Evolutionary conservation across 768 basidiomycete genomes (phyloP).

Genomic region (Pleurotus pulmonarius): DNA sequence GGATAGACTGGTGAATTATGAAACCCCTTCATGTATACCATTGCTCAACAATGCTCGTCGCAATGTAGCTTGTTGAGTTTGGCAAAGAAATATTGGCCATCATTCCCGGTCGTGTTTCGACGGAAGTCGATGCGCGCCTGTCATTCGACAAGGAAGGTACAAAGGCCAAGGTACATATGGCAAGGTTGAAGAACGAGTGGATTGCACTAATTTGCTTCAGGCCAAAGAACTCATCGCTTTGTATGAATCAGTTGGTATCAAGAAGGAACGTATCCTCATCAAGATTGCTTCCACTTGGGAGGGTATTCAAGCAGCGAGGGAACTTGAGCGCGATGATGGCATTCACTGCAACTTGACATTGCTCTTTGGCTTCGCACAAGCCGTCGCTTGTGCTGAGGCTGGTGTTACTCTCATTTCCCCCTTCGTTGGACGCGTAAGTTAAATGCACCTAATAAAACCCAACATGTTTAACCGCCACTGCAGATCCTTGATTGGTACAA

Average conservation of each 20-base stretch:
- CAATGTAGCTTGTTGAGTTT: constrained; percentile 88
- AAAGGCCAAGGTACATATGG: constrained; percentile 66
- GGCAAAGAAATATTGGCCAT: constrained; percentile 93
- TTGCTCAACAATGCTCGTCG: not conserved
- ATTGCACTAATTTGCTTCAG: constrained; percentile 24
- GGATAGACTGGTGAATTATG: constrained; percentile 76
- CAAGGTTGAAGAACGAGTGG: constrained; percentile 55
- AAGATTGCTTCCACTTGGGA: constrained; percentile 99
- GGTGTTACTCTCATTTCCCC: constrained; percentile 98
- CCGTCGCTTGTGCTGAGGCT: constrained; percentile 98
- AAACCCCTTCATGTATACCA: not conserved
- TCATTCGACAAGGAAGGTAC: constrained; percentile 95
- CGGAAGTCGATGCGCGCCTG: constrained; percentile 96
- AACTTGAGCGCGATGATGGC: constrained; percentile 86
- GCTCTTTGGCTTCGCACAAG: constrained; percentile 97
- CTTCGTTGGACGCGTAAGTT: constrained; percentile 92
- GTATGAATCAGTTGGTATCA: constrained; percentile 91
- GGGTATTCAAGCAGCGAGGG: constrained; percentile 97
- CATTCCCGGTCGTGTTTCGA: constrained; percentile 98
- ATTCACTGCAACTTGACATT: constrained; percentile 99
- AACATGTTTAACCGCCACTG: not conserved
- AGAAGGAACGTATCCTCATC: constrained; percentile 93
- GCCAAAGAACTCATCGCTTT: constrained; percentile 88
- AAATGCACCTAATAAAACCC: constrained; percentile 11
- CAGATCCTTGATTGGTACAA: constrained; percentile 99